These are phyloP conservation scores for Spencermartinsiella europaea DNA, from an alignment of 805 yeast species.

Conservation along the genomic window DNA sequence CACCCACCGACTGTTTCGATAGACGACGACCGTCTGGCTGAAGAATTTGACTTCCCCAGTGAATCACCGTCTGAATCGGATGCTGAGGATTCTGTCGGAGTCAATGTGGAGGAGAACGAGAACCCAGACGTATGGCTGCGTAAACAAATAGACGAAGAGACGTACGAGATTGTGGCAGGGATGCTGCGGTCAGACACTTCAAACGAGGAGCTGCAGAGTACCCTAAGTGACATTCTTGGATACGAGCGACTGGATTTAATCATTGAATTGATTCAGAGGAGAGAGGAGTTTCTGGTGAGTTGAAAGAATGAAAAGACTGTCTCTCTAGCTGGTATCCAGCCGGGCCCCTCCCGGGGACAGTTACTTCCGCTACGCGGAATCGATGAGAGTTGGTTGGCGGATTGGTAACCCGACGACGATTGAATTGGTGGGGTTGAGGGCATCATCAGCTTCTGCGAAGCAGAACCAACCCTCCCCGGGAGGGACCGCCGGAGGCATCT, in stretches of 20 bases:
- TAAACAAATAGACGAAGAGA: not conserved
- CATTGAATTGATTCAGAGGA: conserved; percentile 48
- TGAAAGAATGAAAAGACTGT: conserved; percentile 1
- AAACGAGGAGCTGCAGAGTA: conserved; percentile 63
- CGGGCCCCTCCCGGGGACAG: too few species aligned
- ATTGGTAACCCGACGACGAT: too few species aligned
- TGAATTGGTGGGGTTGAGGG: too few species aligned
- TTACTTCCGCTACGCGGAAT: too few species aligned
- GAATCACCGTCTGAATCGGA: not conserved
- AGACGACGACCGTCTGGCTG: conserved; percentile 7
- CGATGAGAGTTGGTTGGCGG: too few species aligned
- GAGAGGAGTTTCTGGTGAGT: conserved; percentile 15
- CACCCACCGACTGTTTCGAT: not conserved
- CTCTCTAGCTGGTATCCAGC: too few species aligned
- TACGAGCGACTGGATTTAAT: conserved; percentile 81
- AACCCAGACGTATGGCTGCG: not conserved
- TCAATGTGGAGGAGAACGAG: not conserved
- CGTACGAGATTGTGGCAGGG: not conserved
- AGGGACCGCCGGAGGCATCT: too few species aligned
- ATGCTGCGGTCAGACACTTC: conserved; percentile 24
- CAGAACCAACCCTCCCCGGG: too few species aligned
- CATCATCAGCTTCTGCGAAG: too few species aligned
- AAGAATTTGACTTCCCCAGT: not conserved
- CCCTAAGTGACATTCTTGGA: conserved; percentile 75
- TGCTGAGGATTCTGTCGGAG: not conserved